Conservation (phyloP, 2,329 filamentous ascomycete genomes). For the Nannizzia gypsea region DNA sequence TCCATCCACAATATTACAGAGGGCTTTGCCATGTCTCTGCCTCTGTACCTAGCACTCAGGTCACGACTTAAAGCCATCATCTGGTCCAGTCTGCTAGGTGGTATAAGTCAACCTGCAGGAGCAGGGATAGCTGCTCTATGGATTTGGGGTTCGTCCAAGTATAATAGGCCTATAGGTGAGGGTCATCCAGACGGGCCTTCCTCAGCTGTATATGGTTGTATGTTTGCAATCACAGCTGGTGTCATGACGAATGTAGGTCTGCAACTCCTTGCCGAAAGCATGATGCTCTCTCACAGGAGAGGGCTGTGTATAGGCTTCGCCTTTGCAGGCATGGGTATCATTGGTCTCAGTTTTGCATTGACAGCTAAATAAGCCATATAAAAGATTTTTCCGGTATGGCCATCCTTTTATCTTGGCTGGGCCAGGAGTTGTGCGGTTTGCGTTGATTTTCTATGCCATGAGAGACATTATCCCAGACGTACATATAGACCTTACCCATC, state of each 20-base stretch:
- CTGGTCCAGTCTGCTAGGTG: conserved; percentile 73
- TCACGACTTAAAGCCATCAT: conserved; percentile 71
- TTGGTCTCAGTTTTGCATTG: conserved; percentile 75
- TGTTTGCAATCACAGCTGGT: conserved; percentile 82
- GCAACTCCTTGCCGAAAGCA: conserved; percentile 74
- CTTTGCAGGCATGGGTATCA: conserved; percentile 59
- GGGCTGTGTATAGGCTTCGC: conserved; percentile 29
- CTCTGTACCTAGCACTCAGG: conserved; percentile 79
- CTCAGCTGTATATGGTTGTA: conserved; percentile 44
- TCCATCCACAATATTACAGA: conserved; percentile 98
- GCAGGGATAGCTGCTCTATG: conserved; percentile 73
- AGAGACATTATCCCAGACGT: not conserved
- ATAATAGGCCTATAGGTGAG: conserved; percentile 12
- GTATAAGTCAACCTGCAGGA: conserved; percentile 74
- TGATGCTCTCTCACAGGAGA: conserved; percentile 54
- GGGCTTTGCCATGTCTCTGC: conserved; percentile 86
- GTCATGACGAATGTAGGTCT: conserved; percentile 93
- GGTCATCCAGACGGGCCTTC: conserved; percentile 29
- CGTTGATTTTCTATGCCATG: not conserved
- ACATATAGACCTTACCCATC: conserved; percentile 1
- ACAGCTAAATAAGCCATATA: conserved; percentile 41
- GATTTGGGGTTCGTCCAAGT: conserved; percentile 59
- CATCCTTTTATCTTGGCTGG: not conserved
- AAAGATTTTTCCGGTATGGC: not conserved
- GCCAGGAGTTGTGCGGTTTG: not conserved